These are phyloP conservation scores for Abelmoschus esculentus DNA, from an alignment of 345 rosid genomes.

Conservation along the genomic window DNA sequence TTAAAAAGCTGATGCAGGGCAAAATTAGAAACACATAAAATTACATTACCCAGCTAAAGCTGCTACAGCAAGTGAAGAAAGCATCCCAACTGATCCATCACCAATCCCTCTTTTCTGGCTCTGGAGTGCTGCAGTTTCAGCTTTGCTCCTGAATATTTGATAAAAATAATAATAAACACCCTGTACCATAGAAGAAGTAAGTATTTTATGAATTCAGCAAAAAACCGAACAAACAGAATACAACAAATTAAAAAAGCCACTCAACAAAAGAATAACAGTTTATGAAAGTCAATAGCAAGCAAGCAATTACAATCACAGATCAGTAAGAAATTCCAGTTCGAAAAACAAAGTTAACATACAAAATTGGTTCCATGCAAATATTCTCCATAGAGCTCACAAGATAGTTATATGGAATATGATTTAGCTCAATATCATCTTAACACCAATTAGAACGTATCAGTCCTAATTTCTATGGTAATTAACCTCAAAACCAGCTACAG, in stretches of 20 bases:
- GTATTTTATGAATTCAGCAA: slow-evolving; percentile 26
- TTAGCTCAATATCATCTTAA: neutral
- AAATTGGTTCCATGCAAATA: neutral
- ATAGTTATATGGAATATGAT: neutral
- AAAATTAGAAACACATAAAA: neutral
- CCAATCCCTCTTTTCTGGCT: slow-evolving; percentile 59
- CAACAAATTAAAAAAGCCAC: neutral
- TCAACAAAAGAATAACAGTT: neutral
- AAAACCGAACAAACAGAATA: slow-evolving; percentile 8
- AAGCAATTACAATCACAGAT: neutral
- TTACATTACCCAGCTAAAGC: slow-evolving; percentile 76
- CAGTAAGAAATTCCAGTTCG: neutral
- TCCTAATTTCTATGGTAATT: neutral
- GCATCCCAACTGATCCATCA: slow-evolving; percentile 94
- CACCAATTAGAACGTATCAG: neutral
- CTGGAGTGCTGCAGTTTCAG: slow-evolving; percentile 59
- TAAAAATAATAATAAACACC: slow-evolving; percentile 99
- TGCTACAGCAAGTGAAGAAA: slow-evolving; percentile 88
- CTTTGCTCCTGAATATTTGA: slow-evolving; percentile 96
- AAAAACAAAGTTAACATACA: neutral
- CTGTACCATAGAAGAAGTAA: slow-evolving; percentile 51
- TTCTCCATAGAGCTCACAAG: neutral
- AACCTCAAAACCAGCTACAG: neutral
- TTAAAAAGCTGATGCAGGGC: neutral
- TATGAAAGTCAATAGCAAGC: slow-evolving; percentile 3